Evolutionary conservation across 2,329 filamentous ascomycete genomes (phyloP), one percentile per base, ranked within the genome.

Genomic region (Colletotrichum somersetense): DNA sequence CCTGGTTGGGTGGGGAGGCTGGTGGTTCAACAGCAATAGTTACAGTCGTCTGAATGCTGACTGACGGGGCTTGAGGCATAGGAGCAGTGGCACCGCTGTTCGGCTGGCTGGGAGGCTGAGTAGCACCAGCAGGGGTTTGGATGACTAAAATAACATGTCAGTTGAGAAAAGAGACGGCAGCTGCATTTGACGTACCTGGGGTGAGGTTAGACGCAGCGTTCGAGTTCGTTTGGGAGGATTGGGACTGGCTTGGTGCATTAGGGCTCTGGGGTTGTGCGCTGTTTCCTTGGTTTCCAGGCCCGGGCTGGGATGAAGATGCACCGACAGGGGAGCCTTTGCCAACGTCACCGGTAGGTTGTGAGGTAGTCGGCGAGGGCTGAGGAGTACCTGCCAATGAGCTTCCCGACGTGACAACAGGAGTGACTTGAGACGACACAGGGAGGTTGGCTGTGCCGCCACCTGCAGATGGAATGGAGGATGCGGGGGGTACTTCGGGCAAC

Each of bases 121-220:
- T 30, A 5, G 44, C n/a, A 35, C 7, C 23, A 11, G n/a, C 40
- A 40, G 63, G 16, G 16, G 58, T 26, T 23, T 30, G 55, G 7
- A 44, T 46, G 33, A n/a, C 68, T 71, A 16, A 3, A 12, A 58
- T 10, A 10, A 3, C 18, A n/a, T 18, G 38, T 71, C 20, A 71
- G 65, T 46, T 38, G n/a, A 5, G 1, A 11, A 4, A 18, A 7
- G 18, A 66, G 40, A 8, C 1, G 38, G 5, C 12, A 33, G 14
- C 26, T 6, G 18, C 18, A 5, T 33, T 2, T 48, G n/a, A 63
- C 57, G 14, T 63, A 71, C 68, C 58, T 53, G 57, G 35, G 7
- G 38, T 3, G 6, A 42, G 30, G 7, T 30, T 10, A n/a, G 42
- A 30, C 5, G 40, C 3, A 6, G 55, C 44, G 6, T 16, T 56